Conservation (phyloP, 768 basidiomycete genomes). For the Austroboletus eburneus region DNA sequence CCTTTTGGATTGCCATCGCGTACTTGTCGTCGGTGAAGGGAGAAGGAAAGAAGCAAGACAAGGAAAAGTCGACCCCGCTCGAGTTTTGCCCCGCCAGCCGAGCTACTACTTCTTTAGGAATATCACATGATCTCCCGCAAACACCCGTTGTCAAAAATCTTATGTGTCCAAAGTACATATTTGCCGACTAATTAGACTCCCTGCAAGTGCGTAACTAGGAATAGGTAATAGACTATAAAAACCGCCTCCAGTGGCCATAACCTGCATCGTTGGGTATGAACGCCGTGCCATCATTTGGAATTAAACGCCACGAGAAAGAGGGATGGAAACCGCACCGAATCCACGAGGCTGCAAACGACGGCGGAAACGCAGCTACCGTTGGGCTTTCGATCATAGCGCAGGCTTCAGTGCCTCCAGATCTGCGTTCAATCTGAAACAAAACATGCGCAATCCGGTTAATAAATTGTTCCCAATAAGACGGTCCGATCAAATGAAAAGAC, state of each 20-base stretch:
- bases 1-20: slow-evolving; percentile 75
- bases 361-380: slow-evolving; percentile 5
- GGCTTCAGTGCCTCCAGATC: slow-evolving; percentile 52
- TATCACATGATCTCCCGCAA: neutral
- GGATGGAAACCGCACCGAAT: slow-evolving; percentile 28
- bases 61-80: neutral
- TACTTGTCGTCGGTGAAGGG: slow-evolving; percentile 14
- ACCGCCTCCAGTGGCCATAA: slow-evolving; percentile 7
- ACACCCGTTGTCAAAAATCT: neutral
- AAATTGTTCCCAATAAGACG: slow-evolving; percentile 29
- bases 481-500: slow-evolving; percentile 12
- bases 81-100: neutral
- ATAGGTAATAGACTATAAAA: slow-evolving; percentile 26
- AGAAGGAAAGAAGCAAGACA: slow-evolving; percentile 10
- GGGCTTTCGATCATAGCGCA: slow-evolving; percentile 24
- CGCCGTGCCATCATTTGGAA: too few species aligned
- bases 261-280: too few species aligned
- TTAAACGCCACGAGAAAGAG: slow-evolving; percentile 21
- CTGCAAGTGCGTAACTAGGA: slow-evolving; percentile 21
- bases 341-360: slow-evolving; percentile 32
- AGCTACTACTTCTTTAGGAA: slow-evolving; percentile 3
- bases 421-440: slow-evolving; percentile 58
- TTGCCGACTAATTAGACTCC: slow-evolving; percentile 18
- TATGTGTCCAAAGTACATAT: slow-evolving; percentile 22
- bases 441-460: slow-evolving; percentile 32